These are phyloP conservation scores for Purpureocillium takamizusanense DNA, from an alignment of 2,329 filamentous ascomycete genomes.

Conservation along the genomic window DNA sequence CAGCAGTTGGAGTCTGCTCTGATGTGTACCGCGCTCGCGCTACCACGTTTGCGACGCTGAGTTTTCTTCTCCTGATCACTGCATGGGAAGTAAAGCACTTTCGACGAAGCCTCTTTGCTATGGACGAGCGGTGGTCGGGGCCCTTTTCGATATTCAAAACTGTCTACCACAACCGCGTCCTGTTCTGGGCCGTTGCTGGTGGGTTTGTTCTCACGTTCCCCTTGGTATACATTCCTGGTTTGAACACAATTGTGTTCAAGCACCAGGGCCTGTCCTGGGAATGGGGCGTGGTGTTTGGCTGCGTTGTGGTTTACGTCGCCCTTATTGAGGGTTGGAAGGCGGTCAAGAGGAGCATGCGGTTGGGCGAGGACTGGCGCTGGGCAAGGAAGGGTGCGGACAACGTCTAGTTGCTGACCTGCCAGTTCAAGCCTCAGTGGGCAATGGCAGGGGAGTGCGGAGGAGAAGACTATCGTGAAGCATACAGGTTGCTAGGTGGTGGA, in stretches of 20 bases:
- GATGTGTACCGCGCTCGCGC: conserved; percentile 56
- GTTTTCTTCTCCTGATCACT: conserved; percentile 58
- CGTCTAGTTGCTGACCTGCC: conserved; percentile 1
- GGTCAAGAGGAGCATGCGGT: conserved; percentile 42
- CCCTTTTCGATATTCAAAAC: conserved; percentile 45
- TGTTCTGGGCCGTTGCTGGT: conserved; percentile 54
- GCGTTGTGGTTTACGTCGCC: conserved; percentile 48
- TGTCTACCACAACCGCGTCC: conserved; percentile 60
- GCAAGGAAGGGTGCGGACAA: not conserved
- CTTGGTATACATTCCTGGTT: conserved; percentile 57
- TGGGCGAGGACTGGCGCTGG: conserved; percentile 20
- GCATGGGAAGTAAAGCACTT: conserved; percentile 70
- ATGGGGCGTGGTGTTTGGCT: conserved; percentile 58
- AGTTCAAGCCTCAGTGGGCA: too few species aligned
- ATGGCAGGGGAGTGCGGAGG: too few species aligned
- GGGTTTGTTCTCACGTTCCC: conserved; percentile 54
- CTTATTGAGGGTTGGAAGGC: conserved; percentile 65
- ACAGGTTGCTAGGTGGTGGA: too few species aligned
- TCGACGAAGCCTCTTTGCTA: conserved; percentile 58
- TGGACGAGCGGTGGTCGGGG: conserved; percentile 45
- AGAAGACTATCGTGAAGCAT: too few species aligned
- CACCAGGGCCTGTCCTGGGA: conserved; percentile 62
- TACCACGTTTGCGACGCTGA: conserved; percentile 60
- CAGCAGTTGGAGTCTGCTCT: conserved; percentile 36
- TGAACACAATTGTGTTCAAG: conserved; percentile 61